These are phyloP conservation scores for Gamarada debralockiae DNA, from an alignment of 495 filamentous ascomycete genomes.

Conservation along the genomic window DNA sequence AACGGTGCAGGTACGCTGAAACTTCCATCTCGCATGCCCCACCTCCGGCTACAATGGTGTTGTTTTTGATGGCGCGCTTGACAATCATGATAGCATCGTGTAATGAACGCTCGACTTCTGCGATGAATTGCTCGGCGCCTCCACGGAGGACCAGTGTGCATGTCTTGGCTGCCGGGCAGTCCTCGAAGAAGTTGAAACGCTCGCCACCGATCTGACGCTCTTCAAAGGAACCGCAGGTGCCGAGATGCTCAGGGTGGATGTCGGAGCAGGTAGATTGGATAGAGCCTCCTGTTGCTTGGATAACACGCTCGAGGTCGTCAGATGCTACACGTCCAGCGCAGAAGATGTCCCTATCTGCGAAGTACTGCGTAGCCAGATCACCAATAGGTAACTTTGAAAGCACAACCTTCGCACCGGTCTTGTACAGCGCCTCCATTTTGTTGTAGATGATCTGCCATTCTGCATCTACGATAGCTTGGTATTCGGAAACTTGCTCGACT, in stretches of 20 bases:
- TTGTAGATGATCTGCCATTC: slow-evolving; percentile 99
- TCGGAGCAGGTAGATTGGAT: slow-evolving; percentile 97
- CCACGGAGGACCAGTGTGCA: slow-evolving; percentile 94
- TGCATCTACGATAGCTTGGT: slow-evolving; percentile 98
- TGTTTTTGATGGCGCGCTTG: slow-evolving; percentile 91
- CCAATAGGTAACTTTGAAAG: slow-evolving; percentile 96
- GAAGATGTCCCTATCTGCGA: slow-evolving; percentile 97
- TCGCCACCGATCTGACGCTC: slow-evolving; percentile 97
- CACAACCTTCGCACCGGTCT: slow-evolving; percentile 94
- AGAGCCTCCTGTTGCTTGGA: slow-evolving; percentile 87
- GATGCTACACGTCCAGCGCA: slow-evolving; percentile 91
- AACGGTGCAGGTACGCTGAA: slow-evolving; percentile 85
- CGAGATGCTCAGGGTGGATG: slow-evolving; percentile 84
- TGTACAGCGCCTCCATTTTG: slow-evolving; percentile 91
- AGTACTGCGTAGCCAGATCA: slow-evolving; percentile 96
- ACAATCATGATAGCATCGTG: slow-evolving; percentile 99
- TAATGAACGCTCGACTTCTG: slow-evolving; percentile 92
- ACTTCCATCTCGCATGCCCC: slow-evolving; percentile 97
- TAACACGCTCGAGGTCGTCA: slow-evolving; percentile 94
- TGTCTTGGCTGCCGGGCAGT: slow-evolving; percentile 91
- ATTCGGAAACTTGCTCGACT: slow-evolving; percentile 97
- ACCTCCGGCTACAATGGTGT: slow-evolving; percentile 90
- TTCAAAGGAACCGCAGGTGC: slow-evolving; percentile 86
- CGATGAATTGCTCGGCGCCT: slow-evolving; percentile 98
- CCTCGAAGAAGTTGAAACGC: slow-evolving; percentile 97